These are phyloP conservation scores for Agaricales sp. DNA, from an alignment of 1,284 basidiomycete species.

Conservation along the genomic window DNA sequence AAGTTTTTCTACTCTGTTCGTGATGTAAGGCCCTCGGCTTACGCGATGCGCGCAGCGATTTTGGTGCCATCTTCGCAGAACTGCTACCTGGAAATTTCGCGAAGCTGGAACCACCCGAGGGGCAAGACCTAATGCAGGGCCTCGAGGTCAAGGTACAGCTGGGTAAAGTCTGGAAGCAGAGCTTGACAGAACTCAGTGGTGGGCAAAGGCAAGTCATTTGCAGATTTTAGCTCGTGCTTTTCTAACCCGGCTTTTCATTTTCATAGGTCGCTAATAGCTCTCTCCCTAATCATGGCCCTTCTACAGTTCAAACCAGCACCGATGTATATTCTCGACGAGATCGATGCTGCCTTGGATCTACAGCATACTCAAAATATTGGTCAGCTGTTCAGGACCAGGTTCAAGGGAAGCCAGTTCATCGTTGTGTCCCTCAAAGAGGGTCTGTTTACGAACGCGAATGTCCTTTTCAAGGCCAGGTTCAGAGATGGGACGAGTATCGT, in stretches of 20 bases:
- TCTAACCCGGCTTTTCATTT: background rate
- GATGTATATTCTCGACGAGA: constrained; percentile 99
- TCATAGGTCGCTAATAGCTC: constrained; percentile 83
- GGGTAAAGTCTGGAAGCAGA: constrained; percentile 95
- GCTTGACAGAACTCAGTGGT: constrained; percentile 92
- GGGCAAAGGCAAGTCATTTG: constrained; percentile 73
- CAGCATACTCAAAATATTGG: constrained; percentile 97
- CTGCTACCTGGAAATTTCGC: constrained; percentile 95
- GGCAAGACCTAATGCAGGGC: constrained; percentile 88
- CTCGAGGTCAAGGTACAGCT: constrained; percentile 96
- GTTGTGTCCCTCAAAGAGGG: constrained; percentile 98
- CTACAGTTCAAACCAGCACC: constrained; percentile 99
- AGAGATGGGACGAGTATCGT: constrained; percentile 89
- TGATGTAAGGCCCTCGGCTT: constrained; percentile 5
- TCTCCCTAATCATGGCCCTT: constrained; percentile 96
- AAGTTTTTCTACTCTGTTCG: constrained; percentile 18
- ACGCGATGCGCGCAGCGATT: constrained; percentile 84
- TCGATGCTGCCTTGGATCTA: constrained; percentile 92
- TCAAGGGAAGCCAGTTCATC: constrained; percentile 97
- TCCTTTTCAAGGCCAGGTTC: constrained; percentile 89
- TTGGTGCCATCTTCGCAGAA: constrained; percentile 95
- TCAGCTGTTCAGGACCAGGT: constrained; percentile 92
- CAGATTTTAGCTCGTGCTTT: background rate
- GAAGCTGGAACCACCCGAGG: constrained; percentile 90
- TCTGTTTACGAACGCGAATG: constrained; percentile 95